Evolutionary conservation across 768 basidiomycete species (phyloP).

Genomic region (Cyathus striatus): DNA sequence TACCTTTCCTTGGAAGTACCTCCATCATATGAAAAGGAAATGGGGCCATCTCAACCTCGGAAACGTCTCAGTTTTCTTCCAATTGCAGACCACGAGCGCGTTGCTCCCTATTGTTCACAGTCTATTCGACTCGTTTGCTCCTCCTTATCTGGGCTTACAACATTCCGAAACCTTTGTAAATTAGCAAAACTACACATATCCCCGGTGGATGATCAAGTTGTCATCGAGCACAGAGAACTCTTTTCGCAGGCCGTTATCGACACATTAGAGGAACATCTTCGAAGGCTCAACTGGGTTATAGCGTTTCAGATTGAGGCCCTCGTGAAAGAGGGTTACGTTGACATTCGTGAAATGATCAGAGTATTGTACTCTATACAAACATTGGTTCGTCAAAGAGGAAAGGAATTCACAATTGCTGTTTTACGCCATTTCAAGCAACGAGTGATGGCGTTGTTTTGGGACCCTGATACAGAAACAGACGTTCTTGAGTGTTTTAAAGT

Average conservation of each 20-base stretch:
- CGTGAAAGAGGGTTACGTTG: constrained; percentile 33
- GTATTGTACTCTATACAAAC: constrained; percentile 29
- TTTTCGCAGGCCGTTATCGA: constrained; percentile 34
- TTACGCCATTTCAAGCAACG: constrained; percentile 31
- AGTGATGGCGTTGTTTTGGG: constrained; percentile 20
- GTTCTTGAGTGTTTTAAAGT: constrained; percentile 25
- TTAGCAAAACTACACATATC: constrained; percentile 32
- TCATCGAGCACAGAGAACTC: constrained; percentile 32
- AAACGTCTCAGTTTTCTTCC: constrained; percentile 34
- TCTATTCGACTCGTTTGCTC: constrained; percentile 46
- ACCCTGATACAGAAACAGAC: constrained; percentile 13
- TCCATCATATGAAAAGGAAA: constrained; percentile 23
- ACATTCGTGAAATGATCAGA: constrained; percentile 43
- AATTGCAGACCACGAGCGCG: constrained; percentile 31
- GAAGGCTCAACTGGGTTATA: constrained; percentile 39
- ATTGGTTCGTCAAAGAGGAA: constrained; percentile 23
- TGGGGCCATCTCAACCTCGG: constrained; percentile 12
- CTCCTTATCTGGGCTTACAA: constrained; percentile 21
- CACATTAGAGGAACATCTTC: constrained; percentile 25
- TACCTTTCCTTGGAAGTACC: constrained; percentile 37
- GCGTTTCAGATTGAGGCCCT: constrained; percentile 56
- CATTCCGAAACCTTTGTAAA: constrained; percentile 33
- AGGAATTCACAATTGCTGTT: constrained; percentile 29
- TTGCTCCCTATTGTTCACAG: constrained; percentile 49
- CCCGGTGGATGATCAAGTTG: constrained; percentile 26